Percentiles rank a stretch among this genome's conserved stretches.
These are phyloP conservation scores for Leccinum cinnamomeum DNA, from an alignment of 1,284 basidiomycete species.

Conservation along the genomic window DNA sequence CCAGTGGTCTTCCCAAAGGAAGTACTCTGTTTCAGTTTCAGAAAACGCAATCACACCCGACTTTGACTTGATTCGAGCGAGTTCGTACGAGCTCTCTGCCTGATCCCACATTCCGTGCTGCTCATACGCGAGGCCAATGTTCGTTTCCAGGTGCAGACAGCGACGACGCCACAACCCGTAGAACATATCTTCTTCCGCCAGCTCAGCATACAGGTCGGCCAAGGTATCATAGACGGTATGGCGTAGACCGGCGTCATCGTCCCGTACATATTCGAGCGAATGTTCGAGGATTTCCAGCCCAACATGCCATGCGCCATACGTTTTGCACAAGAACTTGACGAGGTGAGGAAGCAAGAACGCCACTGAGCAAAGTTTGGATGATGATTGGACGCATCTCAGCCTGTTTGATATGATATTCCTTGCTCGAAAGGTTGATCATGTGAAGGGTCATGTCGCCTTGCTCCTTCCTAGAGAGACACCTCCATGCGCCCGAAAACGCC, in stretches of 20 bases:
- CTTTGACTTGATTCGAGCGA: constrained; percentile 86
- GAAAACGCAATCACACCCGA: constrained; percentile 86
- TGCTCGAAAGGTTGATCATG: constrained; percentile 88
- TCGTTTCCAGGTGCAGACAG: constrained; percentile 88
- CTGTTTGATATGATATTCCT: constrained; percentile 92
- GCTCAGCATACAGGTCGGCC: constrained; percentile 93
- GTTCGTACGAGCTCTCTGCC: constrained; percentile 88
- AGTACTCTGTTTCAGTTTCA: constrained; percentile 86
- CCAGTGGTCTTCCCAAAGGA: constrained; percentile 99
- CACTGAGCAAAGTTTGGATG: constrained; percentile 88
- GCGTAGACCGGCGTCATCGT: constrained; percentile 80
- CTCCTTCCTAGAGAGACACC: constrained; percentile 81
- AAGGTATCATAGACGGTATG: constrained; percentile 91
- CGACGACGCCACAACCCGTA: constrained; percentile 96
- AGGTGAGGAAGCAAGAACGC: constrained; percentile 86
- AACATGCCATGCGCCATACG: constrained; percentile 94
- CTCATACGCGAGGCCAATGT: constrained; percentile 90
- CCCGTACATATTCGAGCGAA: constrained; percentile 71
- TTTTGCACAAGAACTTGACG: constrained; percentile 95
- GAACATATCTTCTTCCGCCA: constrained; percentile 96
- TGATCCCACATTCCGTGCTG: constrained; percentile 98
- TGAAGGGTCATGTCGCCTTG: constrained; percentile 90
- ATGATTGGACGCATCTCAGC: constrained; percentile 92
- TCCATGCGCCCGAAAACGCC: constrained; percentile 89
- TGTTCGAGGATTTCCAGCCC: constrained; percentile 87